phyloP scores from a whole-genome alignment of 2,329 filamentous ascomycete species.

The Hypoxylon sp. region DNA sequence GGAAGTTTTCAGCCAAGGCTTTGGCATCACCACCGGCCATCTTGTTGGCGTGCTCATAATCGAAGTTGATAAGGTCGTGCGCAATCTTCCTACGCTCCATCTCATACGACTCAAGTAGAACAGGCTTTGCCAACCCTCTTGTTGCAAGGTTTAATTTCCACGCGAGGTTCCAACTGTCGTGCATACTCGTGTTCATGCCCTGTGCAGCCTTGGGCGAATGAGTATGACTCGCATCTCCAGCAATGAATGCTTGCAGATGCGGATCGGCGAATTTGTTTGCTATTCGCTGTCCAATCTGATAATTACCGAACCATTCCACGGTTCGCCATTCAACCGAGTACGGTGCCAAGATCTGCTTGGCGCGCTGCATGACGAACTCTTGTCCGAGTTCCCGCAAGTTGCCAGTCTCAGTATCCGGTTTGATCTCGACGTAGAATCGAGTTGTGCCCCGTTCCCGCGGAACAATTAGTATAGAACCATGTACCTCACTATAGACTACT shows the following conservation, averaged over 20 bases:
- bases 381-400: conserved; percentile 62
- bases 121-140: conserved; percentile 68
- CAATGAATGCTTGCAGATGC: conserved; percentile 74
- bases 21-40: conserved; percentile 74
- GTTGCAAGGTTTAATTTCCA: conserved; percentile 66
- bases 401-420: conserved; percentile 60
- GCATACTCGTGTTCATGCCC: conserved; percentile 70
- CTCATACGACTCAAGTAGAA: conserved; percentile 73
- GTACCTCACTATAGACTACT: conserved; percentile 75
- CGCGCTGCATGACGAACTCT: conserved; percentile 79
- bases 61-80: conserved; percentile 71
- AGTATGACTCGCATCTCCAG: conserved; percentile 74
- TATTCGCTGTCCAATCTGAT: conserved; percentile 79
- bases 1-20: conserved; percentile 77
- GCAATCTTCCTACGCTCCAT: conserved; percentile 74
- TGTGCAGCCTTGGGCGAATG: conserved; percentile 75
- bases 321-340: conserved; percentile 71
- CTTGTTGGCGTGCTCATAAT: conserved; percentile 70
- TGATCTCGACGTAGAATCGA: conserved; percentile 72
- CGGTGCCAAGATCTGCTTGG: conserved; percentile 72
- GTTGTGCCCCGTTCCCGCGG: conserved; percentile 82
- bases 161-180: conserved; percentile 68
- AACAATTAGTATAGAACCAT: conserved; percentile 80
- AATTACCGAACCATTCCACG: conserved; percentile 80
- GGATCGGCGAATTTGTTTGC: conserved; percentile 78